A percentile compares a stretch with the other conserved stretches of the same genome.
Conservation (phyloP, 768 basidiomycete species). For the Mycena filopes region DNA sequence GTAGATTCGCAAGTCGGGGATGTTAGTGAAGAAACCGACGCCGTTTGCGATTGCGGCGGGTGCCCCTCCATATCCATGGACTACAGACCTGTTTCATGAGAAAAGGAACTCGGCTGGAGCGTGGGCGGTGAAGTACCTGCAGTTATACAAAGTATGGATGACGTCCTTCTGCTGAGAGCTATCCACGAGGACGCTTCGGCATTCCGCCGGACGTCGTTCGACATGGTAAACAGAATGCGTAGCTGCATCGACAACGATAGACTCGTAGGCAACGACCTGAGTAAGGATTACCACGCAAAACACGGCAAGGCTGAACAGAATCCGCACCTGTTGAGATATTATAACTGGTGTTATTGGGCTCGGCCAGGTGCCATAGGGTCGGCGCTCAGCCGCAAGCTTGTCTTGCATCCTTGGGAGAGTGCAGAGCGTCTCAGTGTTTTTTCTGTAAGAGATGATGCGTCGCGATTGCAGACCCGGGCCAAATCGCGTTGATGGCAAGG, state of each 20-base stretch:
- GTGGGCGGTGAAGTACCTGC: too few relatives aligned
- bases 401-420: constrained; percentile 5
- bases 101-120: neutral
- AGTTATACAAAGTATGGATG: neutral
- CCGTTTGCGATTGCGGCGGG: neutral
- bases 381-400: neutral
- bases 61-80: constrained; percentile 13
- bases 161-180: neutral
- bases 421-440: neutral
- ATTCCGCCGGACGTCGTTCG: constrained; percentile 2
- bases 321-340: constrained; percentile 7
- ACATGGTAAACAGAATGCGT: constrained; percentile 1
- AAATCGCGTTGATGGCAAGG: too few relatives aligned
- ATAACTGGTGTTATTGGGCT: constrained; percentile 3
- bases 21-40: constrained; percentile 8
- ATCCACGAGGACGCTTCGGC: constrained; percentile 15
- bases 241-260: constrained; percentile 2
- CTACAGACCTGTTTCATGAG: constrained; percentile 2
- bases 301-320: neutral
- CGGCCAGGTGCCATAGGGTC: constrained; percentile 8
- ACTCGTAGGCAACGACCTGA: constrained; percentile 18
- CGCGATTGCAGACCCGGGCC: too few relatives aligned
- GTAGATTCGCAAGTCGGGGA: constrained; percentile 19
- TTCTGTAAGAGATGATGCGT: too few relatives aligned
- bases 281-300: neutral